Evolutionary conservation across 148 eudicot genomes (phyloP).

Genomic region (Rhododendron williamsianum): DNA sequence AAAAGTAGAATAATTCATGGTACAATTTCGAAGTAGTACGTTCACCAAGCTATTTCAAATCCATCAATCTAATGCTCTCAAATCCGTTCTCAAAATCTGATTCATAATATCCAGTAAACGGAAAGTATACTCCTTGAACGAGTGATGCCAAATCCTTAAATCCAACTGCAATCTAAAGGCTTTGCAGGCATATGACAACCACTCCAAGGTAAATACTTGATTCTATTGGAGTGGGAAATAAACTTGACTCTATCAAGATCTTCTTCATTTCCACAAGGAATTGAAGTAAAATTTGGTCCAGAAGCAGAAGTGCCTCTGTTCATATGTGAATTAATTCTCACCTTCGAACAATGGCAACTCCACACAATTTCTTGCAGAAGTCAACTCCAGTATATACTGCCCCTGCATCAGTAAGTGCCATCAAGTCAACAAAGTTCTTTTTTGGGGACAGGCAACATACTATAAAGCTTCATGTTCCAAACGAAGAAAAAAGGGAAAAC

Average conservation of each 20-base stretch:
- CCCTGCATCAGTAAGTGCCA: slow-evolving; percentile 37
- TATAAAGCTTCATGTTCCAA: background rate
- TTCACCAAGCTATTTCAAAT: background rate
- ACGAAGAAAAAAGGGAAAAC: background rate
- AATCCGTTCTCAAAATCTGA: background rate
- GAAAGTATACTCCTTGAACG: background rate
- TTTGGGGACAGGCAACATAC: background rate
- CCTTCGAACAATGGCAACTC: slow-evolving; percentile 93
- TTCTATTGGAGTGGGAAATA: background rate
- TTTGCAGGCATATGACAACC: background rate
- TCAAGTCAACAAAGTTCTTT: background rate
- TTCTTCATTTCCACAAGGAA: background rate
- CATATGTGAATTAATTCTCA: slow-evolving; percentile 22
- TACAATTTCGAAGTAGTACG: background rate
- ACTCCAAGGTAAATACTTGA: background rate
- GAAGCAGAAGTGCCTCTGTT: slow-evolving; percentile 3
- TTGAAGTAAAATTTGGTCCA: background rate
- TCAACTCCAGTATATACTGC: slow-evolving; percentile 89
- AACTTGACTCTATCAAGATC: background rate
- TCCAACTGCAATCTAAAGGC: background rate
- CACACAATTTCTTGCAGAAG: slow-evolving; percentile 93
- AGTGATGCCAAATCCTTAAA: background rate
- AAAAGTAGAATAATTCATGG: background rate
- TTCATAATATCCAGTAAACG: background rate
- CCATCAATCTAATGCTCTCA: background rate